These are phyloP conservation scores for Taxawa tesnikishii DNA, from an alignment of 2,329 filamentous ascomycete genomes.

Conservation along the genomic window DNA sequence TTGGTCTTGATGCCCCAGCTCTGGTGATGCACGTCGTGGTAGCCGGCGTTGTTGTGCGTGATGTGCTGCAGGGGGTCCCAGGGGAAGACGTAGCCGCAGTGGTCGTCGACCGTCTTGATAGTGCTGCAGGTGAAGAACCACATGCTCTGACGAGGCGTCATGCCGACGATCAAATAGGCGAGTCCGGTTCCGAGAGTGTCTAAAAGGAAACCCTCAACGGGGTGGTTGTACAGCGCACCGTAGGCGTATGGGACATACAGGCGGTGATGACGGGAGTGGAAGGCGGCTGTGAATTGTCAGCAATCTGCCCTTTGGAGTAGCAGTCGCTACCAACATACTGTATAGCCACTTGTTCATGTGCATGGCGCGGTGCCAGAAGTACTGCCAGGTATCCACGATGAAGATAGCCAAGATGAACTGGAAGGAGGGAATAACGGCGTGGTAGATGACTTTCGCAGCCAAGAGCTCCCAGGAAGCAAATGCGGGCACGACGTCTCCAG, in stretches of 20 bases:
- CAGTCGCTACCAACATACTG: constrained; percentile 45
- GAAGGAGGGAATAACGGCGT: constrained; percentile 58
- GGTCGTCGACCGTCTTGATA: constrained; percentile 94
- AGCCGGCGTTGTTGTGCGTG: constrained; percentile 88
- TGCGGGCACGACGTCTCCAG: constrained; percentile 44
- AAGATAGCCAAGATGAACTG: constrained; percentile 66
- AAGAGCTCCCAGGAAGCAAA: constrained; percentile 77
- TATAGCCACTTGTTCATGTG: constrained; percentile 97
- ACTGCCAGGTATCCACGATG: constrained; percentile 93
- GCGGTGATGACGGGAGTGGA: constrained; percentile 91
- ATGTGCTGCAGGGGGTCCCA: constrained; percentile 89
- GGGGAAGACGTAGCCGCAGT: constrained; percentile 91
- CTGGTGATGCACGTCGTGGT: constrained; percentile 98
- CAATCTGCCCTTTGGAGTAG: constrained; percentile 3
- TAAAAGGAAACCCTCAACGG: constrained; percentile 82
- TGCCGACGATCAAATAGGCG: constrained; percentile 66
- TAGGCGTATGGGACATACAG: constrained; percentile 97
- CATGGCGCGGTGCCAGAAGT: constrained; percentile 93
- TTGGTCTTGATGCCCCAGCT: constrained; percentile 98
- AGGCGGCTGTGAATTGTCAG: constrained; percentile 47
- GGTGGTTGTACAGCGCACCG: constrained; percentile 93
- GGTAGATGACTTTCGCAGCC: constrained; percentile 67
- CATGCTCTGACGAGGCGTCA: constrained; percentile 80
- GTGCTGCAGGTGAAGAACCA: constrained; percentile 81
- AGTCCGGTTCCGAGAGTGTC: constrained; percentile 82